These are phyloP conservation scores for Colletotrichum salicis DNA, from an alignment of 2,329 filamentous ascomycete genomes.

Conservation along the genomic window DNA sequence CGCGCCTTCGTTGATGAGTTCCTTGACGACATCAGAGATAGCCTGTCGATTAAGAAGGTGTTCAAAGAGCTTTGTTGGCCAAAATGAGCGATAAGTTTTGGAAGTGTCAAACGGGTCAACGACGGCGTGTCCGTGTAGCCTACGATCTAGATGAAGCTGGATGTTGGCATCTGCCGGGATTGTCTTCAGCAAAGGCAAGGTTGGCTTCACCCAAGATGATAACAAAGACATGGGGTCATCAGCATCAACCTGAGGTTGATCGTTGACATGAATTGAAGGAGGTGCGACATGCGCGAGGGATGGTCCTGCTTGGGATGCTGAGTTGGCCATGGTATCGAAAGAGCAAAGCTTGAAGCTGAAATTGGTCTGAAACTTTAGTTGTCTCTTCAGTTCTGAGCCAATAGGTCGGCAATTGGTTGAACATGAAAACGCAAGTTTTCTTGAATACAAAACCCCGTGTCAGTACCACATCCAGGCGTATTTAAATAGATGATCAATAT, in stretches of 20 bases:
- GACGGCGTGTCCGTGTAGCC: not conserved
- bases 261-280: not conserved
- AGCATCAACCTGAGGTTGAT: not conserved
- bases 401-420: too few species aligned
- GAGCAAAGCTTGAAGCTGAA: too few species aligned
- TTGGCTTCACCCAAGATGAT: not conserved
- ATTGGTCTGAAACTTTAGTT: too few species aligned
- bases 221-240: not conserved
- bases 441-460: too few species aligned
- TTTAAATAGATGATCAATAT: too few species aligned
- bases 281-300: too few species aligned
- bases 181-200: not conserved
- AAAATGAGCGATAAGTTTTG: not conserved
- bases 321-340: too few species aligned
- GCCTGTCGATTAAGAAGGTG: not conserved
- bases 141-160: not conserved
- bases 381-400: too few species aligned
- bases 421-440: too few species aligned
- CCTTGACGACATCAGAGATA: not conserved
- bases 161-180: not conserved
- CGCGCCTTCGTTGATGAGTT: not conserved
- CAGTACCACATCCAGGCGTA: too few species aligned
- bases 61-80: not conserved
- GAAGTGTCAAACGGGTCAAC: not conserved
- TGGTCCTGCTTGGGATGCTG: too few species aligned